Conservation (phyloP, 208 protist species). For the Crithidia sp. region DNA sequence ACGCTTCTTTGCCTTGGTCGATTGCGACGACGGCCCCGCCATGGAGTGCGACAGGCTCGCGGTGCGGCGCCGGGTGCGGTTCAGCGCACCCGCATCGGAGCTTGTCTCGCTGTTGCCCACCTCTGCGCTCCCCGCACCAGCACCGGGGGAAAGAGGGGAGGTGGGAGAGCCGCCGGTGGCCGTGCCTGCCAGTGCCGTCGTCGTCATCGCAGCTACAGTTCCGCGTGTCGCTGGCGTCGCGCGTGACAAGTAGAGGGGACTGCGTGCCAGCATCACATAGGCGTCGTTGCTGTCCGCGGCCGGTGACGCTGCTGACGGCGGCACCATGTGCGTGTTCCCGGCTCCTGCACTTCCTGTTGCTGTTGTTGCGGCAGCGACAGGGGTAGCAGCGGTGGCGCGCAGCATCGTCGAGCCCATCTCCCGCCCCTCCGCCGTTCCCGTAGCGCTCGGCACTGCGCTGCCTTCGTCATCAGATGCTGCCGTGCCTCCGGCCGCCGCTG, state of each 20-base stretch:
- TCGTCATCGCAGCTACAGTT: not conserved
- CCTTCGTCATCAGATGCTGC: not conserved
- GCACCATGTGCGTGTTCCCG: not conserved
- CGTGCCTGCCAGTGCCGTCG: not conserved
- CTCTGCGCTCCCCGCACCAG: not conserved
- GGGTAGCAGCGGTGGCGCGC: not conserved
- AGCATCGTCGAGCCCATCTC: not conserved
- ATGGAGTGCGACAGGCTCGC: conserved; percentile 2
- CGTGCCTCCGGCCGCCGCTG: not conserved
- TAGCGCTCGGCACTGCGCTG: conserved; percentile 4
- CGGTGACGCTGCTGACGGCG: not conserved
- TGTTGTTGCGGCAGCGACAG: not conserved
- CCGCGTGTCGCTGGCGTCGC: not conserved
- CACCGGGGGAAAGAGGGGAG: not conserved
- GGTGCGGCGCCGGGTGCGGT: conserved; percentile 4
- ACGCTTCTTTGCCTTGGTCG: conserved; percentile 14
- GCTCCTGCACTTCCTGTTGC: not conserved
- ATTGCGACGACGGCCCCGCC: not conserved
- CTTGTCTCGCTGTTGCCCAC: not conserved
- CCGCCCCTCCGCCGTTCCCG: not conserved
- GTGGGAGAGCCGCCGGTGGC: not conserved
- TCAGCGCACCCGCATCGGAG: conserved; percentile 3
- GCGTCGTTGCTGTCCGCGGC: not conserved
- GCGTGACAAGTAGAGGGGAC: conserved; percentile 3
- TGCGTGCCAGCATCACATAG: conserved; percentile 1